Percentiles rank a stretch among this genome's conserved stretches.
phyloP scores from a whole-genome alignment of 1,284 basidiomycete genomes.

The Fomitopsis betulina region DNA sequence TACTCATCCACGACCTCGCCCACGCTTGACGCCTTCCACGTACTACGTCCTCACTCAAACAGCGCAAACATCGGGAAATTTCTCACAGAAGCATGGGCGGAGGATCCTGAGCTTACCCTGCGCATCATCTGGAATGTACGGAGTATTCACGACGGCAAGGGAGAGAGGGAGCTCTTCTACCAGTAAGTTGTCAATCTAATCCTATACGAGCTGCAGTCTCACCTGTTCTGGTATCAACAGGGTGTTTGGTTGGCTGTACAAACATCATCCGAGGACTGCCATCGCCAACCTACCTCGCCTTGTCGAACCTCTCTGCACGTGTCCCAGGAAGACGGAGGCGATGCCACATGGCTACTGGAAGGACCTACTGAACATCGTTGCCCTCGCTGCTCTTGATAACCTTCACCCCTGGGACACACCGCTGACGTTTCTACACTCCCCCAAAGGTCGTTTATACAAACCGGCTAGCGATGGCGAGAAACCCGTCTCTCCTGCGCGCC shows the following conservation, averaged over 20 bases:
- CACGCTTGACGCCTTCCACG: conserved; percentile 49
- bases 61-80: conserved; percentile 25
- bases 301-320: conserved; percentile 42
- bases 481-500: background rate
- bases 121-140: conserved; percentile 57
- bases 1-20: conserved; percentile 42
- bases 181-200: conserved; percentile 25
- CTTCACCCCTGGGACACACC: conserved; percentile 25
- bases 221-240: conserved; percentile 20
- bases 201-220: background rate
- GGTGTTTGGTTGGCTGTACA: conserved; percentile 59
- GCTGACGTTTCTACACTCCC: background rate
- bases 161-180: conserved; percentile 52
- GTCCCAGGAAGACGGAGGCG: conserved; percentile 20
- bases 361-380: conserved; percentile 60
- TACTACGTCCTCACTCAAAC: conserved; percentile 25
- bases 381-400: conserved; percentile 46
- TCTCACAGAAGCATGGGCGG: conserved; percentile 46
- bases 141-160: conserved; percentile 60
- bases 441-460: background rate
- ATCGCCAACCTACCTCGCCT: conserved; percentile 41
- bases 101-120: conserved; percentile 47
- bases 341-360: conserved; percentile 64
- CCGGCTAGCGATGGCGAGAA: background rate
- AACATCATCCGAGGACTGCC: conserved; percentile 59